Conservation (phyloP, 257 asterid genomes). For the Linderniella brevidens region DNA sequence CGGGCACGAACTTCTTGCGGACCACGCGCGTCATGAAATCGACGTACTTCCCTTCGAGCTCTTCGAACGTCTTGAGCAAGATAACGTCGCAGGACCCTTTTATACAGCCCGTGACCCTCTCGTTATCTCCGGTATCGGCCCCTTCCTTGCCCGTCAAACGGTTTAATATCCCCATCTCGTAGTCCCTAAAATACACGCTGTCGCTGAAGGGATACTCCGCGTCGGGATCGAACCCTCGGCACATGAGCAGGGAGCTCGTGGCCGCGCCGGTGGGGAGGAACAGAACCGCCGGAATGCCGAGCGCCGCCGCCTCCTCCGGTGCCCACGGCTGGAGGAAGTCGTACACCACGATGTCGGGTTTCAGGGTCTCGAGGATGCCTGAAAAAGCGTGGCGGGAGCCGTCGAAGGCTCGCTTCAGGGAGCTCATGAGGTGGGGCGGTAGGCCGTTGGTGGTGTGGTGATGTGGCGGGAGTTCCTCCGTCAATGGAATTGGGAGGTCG, state of each 20-base stretch:
- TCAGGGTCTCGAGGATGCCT: slow-evolving; percentile 23
- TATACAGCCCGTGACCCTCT: slow-evolving; percentile 14
- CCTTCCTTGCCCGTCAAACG: slow-evolving; percentile 5
- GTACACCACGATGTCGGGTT: slow-evolving; percentile 46
- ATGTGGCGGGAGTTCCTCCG: slow-evolving; percentile 33
- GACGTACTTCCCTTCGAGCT: slow-evolving; percentile 41
- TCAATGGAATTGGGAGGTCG: slow-evolving; percentile 31
- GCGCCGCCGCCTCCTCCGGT: slow-evolving; percentile 21
- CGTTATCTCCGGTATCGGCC: slow-evolving; percentile 9
- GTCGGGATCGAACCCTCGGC: slow-evolving; percentile 1
- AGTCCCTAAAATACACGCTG: slow-evolving; percentile 13
- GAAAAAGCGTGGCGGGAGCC: slow-evolving; percentile 25
- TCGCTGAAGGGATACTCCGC: slow-evolving; percentile 31
- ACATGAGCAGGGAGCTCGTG: slow-evolving; percentile 9
- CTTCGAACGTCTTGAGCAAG: slow-evolving; percentile 27
- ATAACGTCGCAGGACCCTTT: slow-evolving; percentile 20
- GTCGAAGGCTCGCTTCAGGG: slow-evolving; percentile 27
- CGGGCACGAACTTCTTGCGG: slow-evolving; percentile 27
- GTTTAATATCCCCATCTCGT: slow-evolving; percentile 8
- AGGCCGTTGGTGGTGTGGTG: slow-evolving; percentile 59
- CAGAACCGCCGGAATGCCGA: slow-evolving; percentile 28
- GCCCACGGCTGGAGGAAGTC: slow-evolving; percentile 51
- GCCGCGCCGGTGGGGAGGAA: slow-evolving; percentile 33
- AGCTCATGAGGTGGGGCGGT: slow-evolving; percentile 35
- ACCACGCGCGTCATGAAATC: slow-evolving; percentile 15